Percentiles rank a stretch among this genome's conserved stretches.
Evolutionary conservation across 805 yeast species (phyloP).

Genomic region (Lipomyces yamadae): DNA sequence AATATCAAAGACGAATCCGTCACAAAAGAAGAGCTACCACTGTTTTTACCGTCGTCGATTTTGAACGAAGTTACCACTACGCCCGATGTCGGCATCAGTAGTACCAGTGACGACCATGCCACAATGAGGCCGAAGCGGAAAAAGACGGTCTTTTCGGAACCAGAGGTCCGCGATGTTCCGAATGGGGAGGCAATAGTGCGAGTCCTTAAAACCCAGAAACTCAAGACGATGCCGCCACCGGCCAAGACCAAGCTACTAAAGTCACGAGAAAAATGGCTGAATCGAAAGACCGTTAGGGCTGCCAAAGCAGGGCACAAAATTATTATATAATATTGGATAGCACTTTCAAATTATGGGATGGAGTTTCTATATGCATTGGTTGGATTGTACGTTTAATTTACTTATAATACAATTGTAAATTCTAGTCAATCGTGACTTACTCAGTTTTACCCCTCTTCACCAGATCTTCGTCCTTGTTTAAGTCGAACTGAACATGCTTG

Average conservation of each 20-base stretch:
- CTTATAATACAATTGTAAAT: neutral
- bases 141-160: slow-evolving; percentile 22
- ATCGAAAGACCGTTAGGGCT: slow-evolving; percentile 37
- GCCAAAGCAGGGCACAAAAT: slow-evolving; percentile 18
- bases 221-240: slow-evolving; percentile 23
- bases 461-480: neutral
- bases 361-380: neutral
- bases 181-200: slow-evolving; percentile 11
- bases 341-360: neutral
- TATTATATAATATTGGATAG: neutral
- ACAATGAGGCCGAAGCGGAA: neutral
- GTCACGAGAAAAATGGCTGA: slow-evolving; percentile 29
- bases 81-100: neutral
- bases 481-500: slow-evolving; percentile 1
- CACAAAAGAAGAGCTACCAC: slow-evolving; percentile 7
- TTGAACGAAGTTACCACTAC: slow-evolving; percentile 30
- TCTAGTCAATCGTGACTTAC: neutral
- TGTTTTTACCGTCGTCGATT: slow-evolving; percentile 25
- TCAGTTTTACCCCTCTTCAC: neutral
- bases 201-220: slow-evolving; percentile 8
- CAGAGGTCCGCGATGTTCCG: slow-evolving; percentile 17
- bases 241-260: slow-evolving; percentile 15
- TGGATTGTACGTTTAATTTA: neutral
- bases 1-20: neutral
- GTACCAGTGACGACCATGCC: neutral